Base-by-base conservation (phyloP, 176 grass and related monocot genomes). In the Avena insularis region DNA sequence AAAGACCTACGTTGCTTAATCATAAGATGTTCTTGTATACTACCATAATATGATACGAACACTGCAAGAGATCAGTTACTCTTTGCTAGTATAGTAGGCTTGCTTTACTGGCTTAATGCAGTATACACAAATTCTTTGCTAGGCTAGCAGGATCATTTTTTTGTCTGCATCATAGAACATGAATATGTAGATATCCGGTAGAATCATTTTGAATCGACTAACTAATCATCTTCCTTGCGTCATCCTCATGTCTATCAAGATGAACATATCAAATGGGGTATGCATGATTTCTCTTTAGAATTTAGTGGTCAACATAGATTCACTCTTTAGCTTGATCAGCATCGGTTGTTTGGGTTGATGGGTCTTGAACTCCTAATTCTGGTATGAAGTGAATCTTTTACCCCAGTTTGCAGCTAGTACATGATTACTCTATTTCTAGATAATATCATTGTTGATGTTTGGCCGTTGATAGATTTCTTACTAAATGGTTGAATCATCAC, bases 301-400 rank as follows among this genome's bases (percentile, higher is more conserved):
- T 48, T 23, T 14, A 48, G 1, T 19, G 57, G 20, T 59, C 57
- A n/a, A 21, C n/a, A 19, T 76, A 20, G 58, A 61, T 66, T 65
- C 43, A 48, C 61, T 58, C 14, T 11, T 20, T 36, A 55, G 15
- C 11, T 12, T 49, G 75, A 75, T 75, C 86, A 76, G 58, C 66
- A 75, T 12, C 86, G 48, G 53, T 12, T 29, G 9, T 54, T 20
- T 47, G 16, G 9, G 9, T 45, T 67, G 33, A 53, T 55, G 56
- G 46, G 29, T 55, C 8, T 68, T 77, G n/a, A 77, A 77, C 25
- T 48, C 21, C 79, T 70, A 59, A 60, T 53, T 66, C 49, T 46
- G 75, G 59, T 58, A 55, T 81, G 47, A 82, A 11, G 9, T 75
- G 40, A 58, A 25, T 85, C 38, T 19, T 78, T 85, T 48, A 12